Conservation (phyloP, 768 basidiomycete species). For the Naganishia antarctica region DNA sequence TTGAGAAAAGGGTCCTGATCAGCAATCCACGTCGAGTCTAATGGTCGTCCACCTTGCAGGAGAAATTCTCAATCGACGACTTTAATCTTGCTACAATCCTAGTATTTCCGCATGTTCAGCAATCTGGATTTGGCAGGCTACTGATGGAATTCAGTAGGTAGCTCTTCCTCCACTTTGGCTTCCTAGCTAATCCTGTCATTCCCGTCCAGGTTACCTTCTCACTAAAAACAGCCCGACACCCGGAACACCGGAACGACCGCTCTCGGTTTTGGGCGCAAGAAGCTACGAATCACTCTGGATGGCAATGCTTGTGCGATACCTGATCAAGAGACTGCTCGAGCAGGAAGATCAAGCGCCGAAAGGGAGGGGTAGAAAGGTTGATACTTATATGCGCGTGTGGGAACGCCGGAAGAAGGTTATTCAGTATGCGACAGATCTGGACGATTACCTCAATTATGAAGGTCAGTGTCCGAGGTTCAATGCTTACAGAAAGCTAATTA, state of each 20-base stretch:
- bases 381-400: conserved; percentile 21
- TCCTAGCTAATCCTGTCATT: not conserved
- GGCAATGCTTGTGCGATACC: conserved; percentile 26
- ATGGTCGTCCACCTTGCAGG: conserved; percentile 55
- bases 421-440: not conserved
- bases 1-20: too few species aligned
- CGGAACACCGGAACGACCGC: conserved; percentile 89
- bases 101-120: conserved; percentile 86
- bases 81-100: conserved; percentile 97
- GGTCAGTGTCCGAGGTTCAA: too few species aligned
- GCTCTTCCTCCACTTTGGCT: not conserved
- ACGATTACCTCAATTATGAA: conserved; percentile 14
- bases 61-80: conserved; percentile 91
- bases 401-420: conserved; percentile 5
- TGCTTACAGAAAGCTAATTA: too few species aligned
- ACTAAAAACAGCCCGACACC: conserved; percentile 69
- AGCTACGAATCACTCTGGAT: conserved; percentile 61
- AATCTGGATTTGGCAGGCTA: conserved; percentile 83
- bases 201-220: conserved; percentile 74
- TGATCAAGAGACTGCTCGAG: conserved; percentile 11
- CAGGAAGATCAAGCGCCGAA: conserved; percentile 16
- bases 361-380: conserved; percentile 10
- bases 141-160: conserved; percentile 96
- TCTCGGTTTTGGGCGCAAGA: conserved; percentile 85
- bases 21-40: too few species aligned